A percentile compares a stretch with the other conserved stretches of the same genome.
These are phyloP conservation scores for Oryza rufipogon DNA, from an alignment of 176 grass and related monocot genomes.

Conservation along the genomic window DNA sequence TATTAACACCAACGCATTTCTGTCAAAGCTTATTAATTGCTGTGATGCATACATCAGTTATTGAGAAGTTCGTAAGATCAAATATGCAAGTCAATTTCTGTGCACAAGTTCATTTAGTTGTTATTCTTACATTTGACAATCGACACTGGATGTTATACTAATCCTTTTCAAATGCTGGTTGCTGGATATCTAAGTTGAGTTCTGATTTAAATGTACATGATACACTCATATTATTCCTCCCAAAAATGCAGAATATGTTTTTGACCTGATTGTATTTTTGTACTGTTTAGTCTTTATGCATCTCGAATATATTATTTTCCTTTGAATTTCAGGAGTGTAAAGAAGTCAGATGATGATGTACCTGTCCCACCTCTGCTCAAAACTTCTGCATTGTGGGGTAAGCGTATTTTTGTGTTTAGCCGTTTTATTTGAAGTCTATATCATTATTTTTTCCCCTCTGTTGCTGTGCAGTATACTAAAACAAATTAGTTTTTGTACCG, in stretches of 20 bases:
- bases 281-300: background rate
- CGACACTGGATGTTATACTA: background rate
- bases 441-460: background rate
- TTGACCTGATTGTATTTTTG: background rate
- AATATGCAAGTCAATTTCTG: background rate
- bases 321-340: constrained; percentile 74
- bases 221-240: background rate
- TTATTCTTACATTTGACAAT: constrained; percentile 18
- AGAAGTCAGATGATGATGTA: constrained; percentile 91
- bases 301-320: background rate
- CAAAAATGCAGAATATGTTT: background rate
- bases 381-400: constrained; percentile 96
- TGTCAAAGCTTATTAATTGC: background rate
- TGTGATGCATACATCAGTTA: background rate
- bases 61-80: background rate
- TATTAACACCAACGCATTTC: background rate
- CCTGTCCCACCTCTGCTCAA: constrained; percentile 92
- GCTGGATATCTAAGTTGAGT: background rate
- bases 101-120: background rate
- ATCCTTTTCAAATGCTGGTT: background rate
- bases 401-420: constrained; percentile 15
- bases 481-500: background rate
- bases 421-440: background rate
- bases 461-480: constrained; percentile 7
- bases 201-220: constrained; percentile 15